These are phyloP conservation scores for Syzygium aromaticum DNA, from an alignment of 345 rosid genomes.

Conservation along the genomic window DNA sequence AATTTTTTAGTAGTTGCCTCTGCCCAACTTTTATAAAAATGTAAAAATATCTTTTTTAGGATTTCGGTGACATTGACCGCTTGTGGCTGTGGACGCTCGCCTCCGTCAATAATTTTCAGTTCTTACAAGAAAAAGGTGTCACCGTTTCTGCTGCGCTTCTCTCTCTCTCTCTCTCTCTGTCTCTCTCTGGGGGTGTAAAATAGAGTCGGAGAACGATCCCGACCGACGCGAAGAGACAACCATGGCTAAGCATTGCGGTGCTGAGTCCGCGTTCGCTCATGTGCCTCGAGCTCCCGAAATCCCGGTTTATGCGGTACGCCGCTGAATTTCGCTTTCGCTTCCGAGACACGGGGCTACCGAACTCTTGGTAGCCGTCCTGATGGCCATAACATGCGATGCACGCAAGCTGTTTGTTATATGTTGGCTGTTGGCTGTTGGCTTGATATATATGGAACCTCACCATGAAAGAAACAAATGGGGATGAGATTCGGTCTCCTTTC, in stretches of 20 bases:
- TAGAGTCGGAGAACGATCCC: background rate
- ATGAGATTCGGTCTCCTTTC: background rate
- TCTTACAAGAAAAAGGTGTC: background rate
- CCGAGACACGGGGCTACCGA: background rate
- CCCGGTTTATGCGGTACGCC: constrained; percentile 28
- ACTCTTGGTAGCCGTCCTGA: rapidly evolving
- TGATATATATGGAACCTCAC: background rate
- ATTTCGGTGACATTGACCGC: background rate
- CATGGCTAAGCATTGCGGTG: background rate
- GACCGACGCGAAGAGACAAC: background rate
- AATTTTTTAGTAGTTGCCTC: background rate
- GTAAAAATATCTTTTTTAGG: no score
- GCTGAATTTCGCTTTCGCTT: background rate
- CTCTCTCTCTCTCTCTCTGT: background rate
- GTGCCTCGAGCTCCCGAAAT: constrained; percentile 29
- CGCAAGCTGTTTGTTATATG: background rate
- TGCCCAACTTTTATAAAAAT: no score
- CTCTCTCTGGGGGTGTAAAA: background rate
- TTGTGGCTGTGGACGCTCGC: background rate
- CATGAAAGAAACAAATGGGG: background rate
- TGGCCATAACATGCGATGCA: background rate
- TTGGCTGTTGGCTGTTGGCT: background rate
- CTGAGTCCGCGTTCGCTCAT: constrained; percentile 19
- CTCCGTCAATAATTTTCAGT: background rate
- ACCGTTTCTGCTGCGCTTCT: background rate